Evolutionary conservation across 805 yeast species (phyloP).

Genomic region (Ogataea zsoltii): DNA sequence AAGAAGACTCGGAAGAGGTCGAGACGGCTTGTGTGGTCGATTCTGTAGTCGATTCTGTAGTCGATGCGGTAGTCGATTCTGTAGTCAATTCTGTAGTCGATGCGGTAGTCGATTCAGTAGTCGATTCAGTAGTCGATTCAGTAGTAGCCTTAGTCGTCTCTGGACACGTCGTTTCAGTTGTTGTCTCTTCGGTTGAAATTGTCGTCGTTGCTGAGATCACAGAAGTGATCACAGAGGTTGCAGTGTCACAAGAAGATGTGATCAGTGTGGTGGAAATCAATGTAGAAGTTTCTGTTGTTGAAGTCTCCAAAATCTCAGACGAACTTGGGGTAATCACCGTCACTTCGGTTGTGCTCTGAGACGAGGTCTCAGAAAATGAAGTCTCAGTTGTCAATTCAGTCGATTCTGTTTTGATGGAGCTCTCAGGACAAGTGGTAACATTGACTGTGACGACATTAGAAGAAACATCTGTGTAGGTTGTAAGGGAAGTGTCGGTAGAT

Average conservation of each 20-base stretch:
- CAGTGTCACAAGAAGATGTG: neutral
- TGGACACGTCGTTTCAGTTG: neutral
- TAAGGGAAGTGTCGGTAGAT: conserved; percentile 3
- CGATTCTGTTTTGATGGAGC: neutral
- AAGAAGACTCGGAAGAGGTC: too few species aligned
- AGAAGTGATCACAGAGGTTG: neutral
- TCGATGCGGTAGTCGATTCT: neutral
- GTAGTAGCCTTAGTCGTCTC: neutral
- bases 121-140: neutral
- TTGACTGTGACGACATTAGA: conserved; percentile 2
- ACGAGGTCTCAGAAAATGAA: neutral
- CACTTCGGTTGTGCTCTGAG: too few species aligned
- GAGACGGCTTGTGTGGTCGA: too few species aligned
- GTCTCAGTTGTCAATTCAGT: neutral
- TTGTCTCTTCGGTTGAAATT: too few species aligned
- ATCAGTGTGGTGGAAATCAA: neutral
- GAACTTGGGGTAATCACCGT: neutral
- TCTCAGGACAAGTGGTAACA: conserved; percentile 1
- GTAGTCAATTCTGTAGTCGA: too few species aligned
- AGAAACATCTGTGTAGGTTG: conserved; percentile 4
- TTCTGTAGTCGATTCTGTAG: conserved; percentile 1
- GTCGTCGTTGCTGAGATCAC: neutral
- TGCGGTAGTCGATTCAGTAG: too few species aligned
- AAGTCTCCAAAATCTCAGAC: neutral
- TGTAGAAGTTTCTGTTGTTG: neutral